phyloP scores from a whole-genome alignment of 257 asterid genomes.

The Scutellaria galericulata region DNA sequence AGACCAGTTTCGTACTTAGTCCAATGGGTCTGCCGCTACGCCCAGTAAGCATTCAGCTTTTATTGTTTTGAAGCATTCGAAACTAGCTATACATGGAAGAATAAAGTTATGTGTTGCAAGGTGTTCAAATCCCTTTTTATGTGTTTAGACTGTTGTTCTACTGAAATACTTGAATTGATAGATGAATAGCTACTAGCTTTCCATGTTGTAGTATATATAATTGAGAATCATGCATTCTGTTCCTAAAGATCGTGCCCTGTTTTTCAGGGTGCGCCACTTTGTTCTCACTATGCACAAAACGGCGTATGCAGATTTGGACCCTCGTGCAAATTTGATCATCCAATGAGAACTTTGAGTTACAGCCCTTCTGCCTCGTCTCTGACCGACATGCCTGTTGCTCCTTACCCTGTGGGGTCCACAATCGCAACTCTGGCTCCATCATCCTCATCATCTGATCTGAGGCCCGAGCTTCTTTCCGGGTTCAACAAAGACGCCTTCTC shows the following conservation, averaged over 20 bases:
- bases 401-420: conserved; percentile 86
- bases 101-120: background rate
- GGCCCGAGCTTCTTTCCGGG: conserved; percentile 52
- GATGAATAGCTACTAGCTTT: no score
- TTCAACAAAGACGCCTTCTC: conserved; percentile 43
- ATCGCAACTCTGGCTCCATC: conserved; percentile 74
- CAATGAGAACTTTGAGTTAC: conserved; percentile 73
- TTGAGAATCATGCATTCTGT: conserved; percentile 12
- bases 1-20: conserved; percentile 64
- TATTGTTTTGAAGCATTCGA: conserved; percentile 10
- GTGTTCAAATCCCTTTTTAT: background rate
- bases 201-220: background rate
- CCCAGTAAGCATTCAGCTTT: conserved; percentile 59
- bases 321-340: conserved; percentile 87
- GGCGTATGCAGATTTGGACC: conserved; percentile 93
- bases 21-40: conserved; percentile 90
- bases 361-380: conserved; percentile 91
- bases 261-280: conserved; percentile 73
- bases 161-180: no score
- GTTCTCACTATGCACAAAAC: conserved; percentile 85
- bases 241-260: conserved; percentile 11
- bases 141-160: no score
- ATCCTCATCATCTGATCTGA: conserved; percentile 57
- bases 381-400: conserved; percentile 91
- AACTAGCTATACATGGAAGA: conserved; percentile 6